A percentile compares a stretch with the other conserved stretches of the same genome.
Evolutionary conservation across 768 basidiomycete genomes (phyloP).

Genomic region (Termitomyces sp.): DNA sequence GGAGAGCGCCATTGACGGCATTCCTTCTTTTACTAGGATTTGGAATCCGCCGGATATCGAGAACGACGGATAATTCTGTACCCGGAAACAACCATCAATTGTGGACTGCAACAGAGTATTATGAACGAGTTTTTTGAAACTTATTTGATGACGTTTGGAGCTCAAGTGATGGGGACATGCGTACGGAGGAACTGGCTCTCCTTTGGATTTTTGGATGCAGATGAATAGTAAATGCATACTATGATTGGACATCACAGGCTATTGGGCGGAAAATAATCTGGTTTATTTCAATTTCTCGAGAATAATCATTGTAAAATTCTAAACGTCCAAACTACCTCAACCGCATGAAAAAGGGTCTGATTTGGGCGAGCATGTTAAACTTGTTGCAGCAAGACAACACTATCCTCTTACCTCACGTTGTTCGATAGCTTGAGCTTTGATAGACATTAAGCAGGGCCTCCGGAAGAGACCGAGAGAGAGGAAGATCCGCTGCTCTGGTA

Average conservation of each 20-base stretch:
- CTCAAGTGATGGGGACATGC: too few species aligned
- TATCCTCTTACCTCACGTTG: background rate
- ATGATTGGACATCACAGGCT: background rate
- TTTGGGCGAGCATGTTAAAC: background rate
- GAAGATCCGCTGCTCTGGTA: conserved; percentile 33
- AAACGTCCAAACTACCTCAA: background rate
- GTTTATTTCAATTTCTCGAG: background rate
- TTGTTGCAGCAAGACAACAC: background rate
- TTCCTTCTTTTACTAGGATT: conserved; percentile 2
- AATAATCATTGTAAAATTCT: background rate
- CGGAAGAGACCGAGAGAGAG: conserved; percentile 9
- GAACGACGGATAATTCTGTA: too few species aligned
- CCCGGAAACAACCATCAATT: too few species aligned
- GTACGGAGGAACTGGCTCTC: background rate
- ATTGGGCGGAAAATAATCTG: background rate
- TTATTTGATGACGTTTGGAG: too few species aligned
- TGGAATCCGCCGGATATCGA: background rate
- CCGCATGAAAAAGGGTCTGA: background rate
- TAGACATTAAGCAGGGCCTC: background rate
- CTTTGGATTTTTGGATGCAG: too few species aligned
- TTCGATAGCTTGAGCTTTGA: background rate
- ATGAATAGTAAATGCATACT: too few species aligned
- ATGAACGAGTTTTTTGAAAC: background rate
- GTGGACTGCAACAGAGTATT: too few species aligned
- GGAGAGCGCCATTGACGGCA: background rate